Percentiles rank a stretch among this genome's conserved stretches.
Conservation (phyloP, 129 eudicot genomes). For the Glebionis coronaria region DNA sequence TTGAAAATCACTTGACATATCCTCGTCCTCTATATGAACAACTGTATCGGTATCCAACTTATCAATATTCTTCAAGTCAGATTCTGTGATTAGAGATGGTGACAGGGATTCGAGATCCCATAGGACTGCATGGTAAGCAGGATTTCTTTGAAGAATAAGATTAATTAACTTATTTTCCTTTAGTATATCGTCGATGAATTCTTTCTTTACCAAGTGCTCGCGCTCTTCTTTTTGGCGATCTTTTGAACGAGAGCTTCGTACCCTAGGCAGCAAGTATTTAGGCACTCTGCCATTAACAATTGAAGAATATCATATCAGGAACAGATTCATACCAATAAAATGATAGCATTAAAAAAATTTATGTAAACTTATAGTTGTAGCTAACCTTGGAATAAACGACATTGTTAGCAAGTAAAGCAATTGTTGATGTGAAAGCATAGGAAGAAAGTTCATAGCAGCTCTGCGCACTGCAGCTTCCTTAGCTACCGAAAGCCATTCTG, state of each 20-base stretch:
- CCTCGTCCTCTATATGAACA: slow-evolving; percentile 59
- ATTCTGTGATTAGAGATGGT: slow-evolving; percentile 47
- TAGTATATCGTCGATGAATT: slow-evolving; percentile 79
- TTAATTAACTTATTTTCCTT: slow-evolving; percentile 56
- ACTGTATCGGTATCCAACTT: slow-evolving; percentile 33
- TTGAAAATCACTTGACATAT: slow-evolving; percentile 69
- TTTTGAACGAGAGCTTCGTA: slow-evolving; percentile 81
- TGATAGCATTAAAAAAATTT: slow-evolving; percentile 6
- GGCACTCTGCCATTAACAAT: slow-evolving; percentile 69
- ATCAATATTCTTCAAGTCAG: slow-evolving; percentile 24
- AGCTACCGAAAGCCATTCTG: slow-evolving; percentile 86
- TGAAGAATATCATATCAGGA: slow-evolving; percentile 15
- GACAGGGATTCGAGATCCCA: slow-evolving; percentile 79
- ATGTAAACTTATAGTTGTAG: slow-evolving; percentile 13
- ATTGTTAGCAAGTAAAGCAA: slow-evolving; percentile 82
- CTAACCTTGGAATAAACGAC: slow-evolving; percentile 93
- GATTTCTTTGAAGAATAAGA: slow-evolving; percentile 48
- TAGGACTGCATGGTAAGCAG: slow-evolving; percentile 49
- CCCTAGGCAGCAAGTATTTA: slow-evolving; percentile 78
- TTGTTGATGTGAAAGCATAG: slow-evolving; percentile 99
- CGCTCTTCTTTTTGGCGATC: slow-evolving; percentile 88
- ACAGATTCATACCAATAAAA: slow-evolving; percentile 1
- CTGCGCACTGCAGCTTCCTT: slow-evolving; percentile 99
- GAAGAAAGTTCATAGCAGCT: slow-evolving; percentile 96
- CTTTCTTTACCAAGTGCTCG: slow-evolving; percentile 77